Percentiles rank a stretch among this genome's conserved stretches.
Evolutionary conservation across 2,329 filamentous ascomycete genomes (phyloP).

Genomic region (Boeremia exigua): DNA sequence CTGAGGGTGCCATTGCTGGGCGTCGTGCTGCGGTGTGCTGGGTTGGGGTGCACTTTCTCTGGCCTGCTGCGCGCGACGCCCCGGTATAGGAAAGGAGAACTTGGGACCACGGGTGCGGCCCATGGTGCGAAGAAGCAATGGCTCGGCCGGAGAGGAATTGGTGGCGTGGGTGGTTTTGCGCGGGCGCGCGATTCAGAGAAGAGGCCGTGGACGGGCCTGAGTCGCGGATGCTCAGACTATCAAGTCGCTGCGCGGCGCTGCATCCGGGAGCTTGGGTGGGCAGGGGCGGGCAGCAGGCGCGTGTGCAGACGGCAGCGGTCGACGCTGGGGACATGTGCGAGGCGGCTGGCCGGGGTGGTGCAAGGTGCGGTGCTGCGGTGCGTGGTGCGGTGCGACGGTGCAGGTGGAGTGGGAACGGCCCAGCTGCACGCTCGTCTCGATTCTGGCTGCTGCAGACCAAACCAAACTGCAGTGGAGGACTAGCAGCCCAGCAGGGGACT

Average conservation of each 20-base stretch:
- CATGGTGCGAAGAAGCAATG: constrained; percentile 32
- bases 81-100: constrained; percentile 48
- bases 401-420: constrained; percentile 1
- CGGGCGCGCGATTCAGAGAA: constrained; percentile 37
- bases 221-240: constrained; percentile 25
- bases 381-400: constrained; percentile 2
- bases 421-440: too few relatives aligned
- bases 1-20: constrained; percentile 34
- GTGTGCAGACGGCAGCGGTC: not conserved
- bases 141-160: constrained; percentile 6
- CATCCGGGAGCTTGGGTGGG: constrained; percentile 21
- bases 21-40: constrained; percentile 25
- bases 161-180: constrained; percentile 31
- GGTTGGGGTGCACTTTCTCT: constrained; percentile 26
- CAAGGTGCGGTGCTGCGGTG: too few relatives aligned
- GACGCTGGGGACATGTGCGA: constrained; percentile 24
- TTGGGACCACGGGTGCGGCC: constrained; percentile 29
- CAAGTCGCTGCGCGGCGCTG: constrained; percentile 6
- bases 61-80: constrained; percentile 34
- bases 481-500: constrained; percentile 9
- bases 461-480: constrained; percentile 7
- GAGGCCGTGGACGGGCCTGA: constrained; percentile 27
- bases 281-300: constrained; percentile 1
- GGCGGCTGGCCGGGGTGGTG: not conserved
- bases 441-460: not conserved